Base-by-base conservation (phyloP, 257 asterid genomes). In the Plantago major region DNA sequence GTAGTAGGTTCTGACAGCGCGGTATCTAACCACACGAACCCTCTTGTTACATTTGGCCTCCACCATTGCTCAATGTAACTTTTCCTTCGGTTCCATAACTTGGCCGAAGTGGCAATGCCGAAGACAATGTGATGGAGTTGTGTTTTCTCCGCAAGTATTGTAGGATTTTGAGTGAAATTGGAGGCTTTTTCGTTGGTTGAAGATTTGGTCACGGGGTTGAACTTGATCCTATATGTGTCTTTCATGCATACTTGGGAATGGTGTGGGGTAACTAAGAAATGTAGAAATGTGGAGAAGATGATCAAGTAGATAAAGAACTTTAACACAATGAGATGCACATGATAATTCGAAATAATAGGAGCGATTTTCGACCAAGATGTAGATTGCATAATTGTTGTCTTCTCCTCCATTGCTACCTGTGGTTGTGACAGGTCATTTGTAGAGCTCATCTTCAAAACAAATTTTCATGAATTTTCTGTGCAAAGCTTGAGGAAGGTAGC, bases 41-140 rank as follows among this genome's bases (percentile, higher is more conserved):
- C 91, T n/a, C 92, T 75, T 73, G 81, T 81, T 58, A 19, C 58
- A 10, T 48, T 19, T 28, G 84, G 84, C 63, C 55, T 63, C 88
- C 85, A 84, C 91, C 91, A 84, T n/a, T 78, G 71, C 40, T 79
- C 81, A 13, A 81, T 75, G 77, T 84, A 84, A 80, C 77, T 82
- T 63, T 81, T 81, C 18, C 91, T 51, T 63, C 71, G 57, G 14
- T 56, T 60, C 92, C 92, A 84, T 11, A 84, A 73, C 74, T 71
- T 84, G 10, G 88, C 77, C 2, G 92, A 84, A 5, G 86, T 83
- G 0, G 81, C 92, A 22, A 84, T 69, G 65, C 92, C 92, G 72
- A 84, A 84, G 4, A 75, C 79, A 8, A 84, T 42, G 77, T 84
- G 82, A 46, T 73, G 67, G 11, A 84, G 67, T 42, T 61, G 76